Percentiles rank a stretch among this genome's conserved stretches.
Conservation (phyloP, 1,284 basidiomycete genomes). For the Fomitopsis betulina region DNA sequence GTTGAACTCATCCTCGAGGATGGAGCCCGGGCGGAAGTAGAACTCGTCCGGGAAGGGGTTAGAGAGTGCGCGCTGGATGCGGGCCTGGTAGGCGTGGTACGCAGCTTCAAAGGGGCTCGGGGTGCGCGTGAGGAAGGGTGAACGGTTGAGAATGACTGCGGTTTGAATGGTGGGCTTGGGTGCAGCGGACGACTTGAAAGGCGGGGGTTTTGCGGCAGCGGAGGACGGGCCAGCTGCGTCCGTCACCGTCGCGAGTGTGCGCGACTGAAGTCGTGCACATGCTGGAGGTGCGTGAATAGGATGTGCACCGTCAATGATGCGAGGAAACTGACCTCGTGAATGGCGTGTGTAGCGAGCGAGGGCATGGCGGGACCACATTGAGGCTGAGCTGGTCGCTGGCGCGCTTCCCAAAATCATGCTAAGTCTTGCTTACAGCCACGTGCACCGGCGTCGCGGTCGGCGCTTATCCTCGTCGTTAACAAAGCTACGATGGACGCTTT, state of each 20-base stretch:
- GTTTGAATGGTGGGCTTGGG: conserved; percentile 33
- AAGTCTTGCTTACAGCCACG: conserved; percentile 4
- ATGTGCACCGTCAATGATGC: background rate
- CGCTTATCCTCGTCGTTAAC: background rate
- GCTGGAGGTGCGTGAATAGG: conserved; percentile 9
- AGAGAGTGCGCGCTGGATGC: conserved; percentile 80
- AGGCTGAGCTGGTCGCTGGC: background rate
- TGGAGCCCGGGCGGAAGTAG: conserved; percentile 93
- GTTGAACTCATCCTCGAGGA: conserved; percentile 80
- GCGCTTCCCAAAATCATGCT: conserved; percentile 13
- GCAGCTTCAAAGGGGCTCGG: conserved; percentile 79
- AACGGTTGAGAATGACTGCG: conserved; percentile 77
- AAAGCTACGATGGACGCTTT: too few relatives aligned
- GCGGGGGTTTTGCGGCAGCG: conserved; percentile 11
- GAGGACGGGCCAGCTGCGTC: conserved; percentile 17
- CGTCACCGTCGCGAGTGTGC: conserved; percentile 27
- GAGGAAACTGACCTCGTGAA: conserved; percentile 24
- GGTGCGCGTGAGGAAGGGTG: conserved; percentile 77
- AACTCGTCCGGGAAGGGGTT: conserved; percentile 89
- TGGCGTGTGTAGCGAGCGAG: conserved; percentile 29
- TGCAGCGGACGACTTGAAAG: conserved; percentile 9
- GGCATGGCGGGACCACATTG: conserved; percentile 34
- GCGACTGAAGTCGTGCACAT: conserved; percentile 18
- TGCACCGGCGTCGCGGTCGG: background rate
- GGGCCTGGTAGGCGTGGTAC: conserved; percentile 84